Evolutionary conservation across 768 basidiomycete species (phyloP), one percentile per base, ranked within the genome.

Genomic region (Tulasnella sp.): DNA sequence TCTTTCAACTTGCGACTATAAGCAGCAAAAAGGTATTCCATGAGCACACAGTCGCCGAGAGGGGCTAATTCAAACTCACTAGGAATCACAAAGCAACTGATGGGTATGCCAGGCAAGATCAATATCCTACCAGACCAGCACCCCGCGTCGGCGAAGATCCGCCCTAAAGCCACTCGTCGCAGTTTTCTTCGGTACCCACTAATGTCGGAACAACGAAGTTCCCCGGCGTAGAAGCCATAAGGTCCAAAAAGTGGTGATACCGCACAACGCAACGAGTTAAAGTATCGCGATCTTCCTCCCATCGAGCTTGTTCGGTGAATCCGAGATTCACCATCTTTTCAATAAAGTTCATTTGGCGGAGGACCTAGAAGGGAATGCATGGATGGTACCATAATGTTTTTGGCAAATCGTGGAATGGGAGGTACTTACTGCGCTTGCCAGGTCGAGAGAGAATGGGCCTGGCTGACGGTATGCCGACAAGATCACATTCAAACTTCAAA

Each of bases 391-490:
- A 8, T 67, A 9, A 6, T 19, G 25, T 31, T n/a, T 36, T 36
- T 1, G 17, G 36, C 11, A 11, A 17, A 19, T 45, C 37, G 19
- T 14, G 17, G 4, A 42, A 37, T 36, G 15, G 11, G 17, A 7
- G 19, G 0, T 6, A 38, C 77, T 25, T 52, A 78, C 77, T n/a
- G 78, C 78, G 31, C 76, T 72, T 19, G 77, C 45, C 2, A 78
- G 58, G 22, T 78, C 78, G 11, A 78, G 42, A 19, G 77, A 78
- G 67, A 76, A 76, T 7, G 77, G 75, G 5, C 92, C 84, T 78
- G 91, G 91, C 76, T 92, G 91, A 0, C 90, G 90, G 78, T 93
- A 91, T 91, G 91, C 92, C 4, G 86, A 88, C n/a, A 93, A 83
- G 78, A 92, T 91, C 42, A 93, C 91, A 77, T 92, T 91, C n/a